Percentiles rank a stretch among this genome's conserved stretches.
Evolutionary conservation across 495 filamentous ascomycete genomes (phyloP).

Genomic region (Echria macrotheca): DNA sequence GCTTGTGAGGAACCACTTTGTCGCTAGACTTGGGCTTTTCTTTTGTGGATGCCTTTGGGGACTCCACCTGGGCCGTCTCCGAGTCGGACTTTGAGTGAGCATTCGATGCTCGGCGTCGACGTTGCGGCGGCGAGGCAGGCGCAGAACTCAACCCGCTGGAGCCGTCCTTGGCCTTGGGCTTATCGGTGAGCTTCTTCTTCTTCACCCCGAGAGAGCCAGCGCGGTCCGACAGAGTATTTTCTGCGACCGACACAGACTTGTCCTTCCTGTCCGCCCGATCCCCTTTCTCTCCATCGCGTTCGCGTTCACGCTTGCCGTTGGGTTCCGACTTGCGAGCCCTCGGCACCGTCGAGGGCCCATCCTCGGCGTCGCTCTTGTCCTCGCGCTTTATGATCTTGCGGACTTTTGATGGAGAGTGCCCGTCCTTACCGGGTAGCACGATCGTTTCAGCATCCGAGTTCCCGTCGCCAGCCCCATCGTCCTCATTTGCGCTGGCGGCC

Average conservation of each 20-base stretch:
- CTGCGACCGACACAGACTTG: conserved; percentile 17
- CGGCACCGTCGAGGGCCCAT: conserved; percentile 29
- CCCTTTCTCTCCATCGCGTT: conserved; percentile 23
- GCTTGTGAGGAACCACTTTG: conserved; percentile 36
- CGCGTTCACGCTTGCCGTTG: conserved; percentile 23
- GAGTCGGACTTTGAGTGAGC: conserved; percentile 42
- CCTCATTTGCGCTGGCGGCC: conserved; percentile 27
- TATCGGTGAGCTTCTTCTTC: conserved; percentile 45
- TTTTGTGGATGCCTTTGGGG: conserved; percentile 28
- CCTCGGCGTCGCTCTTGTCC: conserved; percentile 53
- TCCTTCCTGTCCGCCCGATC: conserved; percentile 28
- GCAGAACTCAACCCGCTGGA: conserved; percentile 53
- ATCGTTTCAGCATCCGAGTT: conserved; percentile 82
- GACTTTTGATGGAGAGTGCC: conserved; percentile 61
- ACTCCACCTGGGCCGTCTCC: conserved; percentile 34
- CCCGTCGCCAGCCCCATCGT: conserved; percentile 43
- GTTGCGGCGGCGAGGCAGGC: conserved; percentile 42
- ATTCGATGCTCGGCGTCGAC: conserved; percentile 37
- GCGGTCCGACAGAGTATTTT: conserved; percentile 15
- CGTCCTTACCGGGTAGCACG: conserved; percentile 67
- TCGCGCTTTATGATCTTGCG: conserved; percentile 67
- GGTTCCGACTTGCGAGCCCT: conserved; percentile 28
- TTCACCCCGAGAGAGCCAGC: conserved; percentile 30
- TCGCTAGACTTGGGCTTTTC: conserved; percentile 37
- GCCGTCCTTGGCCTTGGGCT: conserved; percentile 38